A percentile compares a stretch with the other conserved stretches of the same genome.
Conservation (phyloP, 768 basidiomycete genomes). For the Naganishia antarctica region DNA sequence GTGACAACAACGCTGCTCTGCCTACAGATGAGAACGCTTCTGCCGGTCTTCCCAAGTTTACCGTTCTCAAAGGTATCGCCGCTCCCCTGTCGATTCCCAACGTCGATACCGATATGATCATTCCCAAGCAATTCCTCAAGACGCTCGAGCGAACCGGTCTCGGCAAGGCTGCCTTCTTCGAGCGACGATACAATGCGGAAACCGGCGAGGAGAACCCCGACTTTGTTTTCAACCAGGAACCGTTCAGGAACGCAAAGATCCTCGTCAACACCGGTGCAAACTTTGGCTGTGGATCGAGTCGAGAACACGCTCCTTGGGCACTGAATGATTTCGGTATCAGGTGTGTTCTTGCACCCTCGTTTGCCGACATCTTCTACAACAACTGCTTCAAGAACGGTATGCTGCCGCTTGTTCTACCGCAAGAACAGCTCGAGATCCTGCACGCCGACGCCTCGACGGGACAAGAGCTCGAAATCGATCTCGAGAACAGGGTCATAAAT, state of each 20-base stretch:
- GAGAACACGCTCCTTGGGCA: slow-evolving; percentile 79
- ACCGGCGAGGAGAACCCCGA: slow-evolving; percentile 71
- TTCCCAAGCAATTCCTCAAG: slow-evolving; percentile 89
- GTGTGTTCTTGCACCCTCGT: slow-evolving; percentile 79
- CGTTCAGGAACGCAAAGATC: slow-evolving; percentile 69
- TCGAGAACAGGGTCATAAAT: slow-evolving; percentile 73
- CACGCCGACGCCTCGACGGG: slow-evolving; percentile 72
- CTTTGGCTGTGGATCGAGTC: slow-evolving; percentile 85
- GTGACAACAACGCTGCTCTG: slow-evolving; percentile 38
- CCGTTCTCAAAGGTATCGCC: slow-evolving; percentile 65
- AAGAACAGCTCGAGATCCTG: slow-evolving; percentile 65
- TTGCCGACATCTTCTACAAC: slow-evolving; percentile 84
- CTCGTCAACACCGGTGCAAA: slow-evolving; percentile 79
- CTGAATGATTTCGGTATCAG: slow-evolving; percentile 77
- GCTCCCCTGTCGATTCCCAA: slow-evolving; percentile 77
- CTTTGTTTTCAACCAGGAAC: slow-evolving; percentile 75
- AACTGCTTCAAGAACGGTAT: slow-evolving; percentile 85
- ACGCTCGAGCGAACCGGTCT: slow-evolving; percentile 85
- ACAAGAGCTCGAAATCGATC: slow-evolving; percentile 72
- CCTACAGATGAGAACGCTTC: slow-evolving; percentile 41
- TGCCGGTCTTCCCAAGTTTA: slow-evolving; percentile 59
- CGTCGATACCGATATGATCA: slow-evolving; percentile 90
- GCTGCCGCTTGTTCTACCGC: slow-evolving; percentile 70
- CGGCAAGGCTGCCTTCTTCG: slow-evolving; percentile 73
- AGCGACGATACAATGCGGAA: slow-evolving; percentile 69